A percentile compares a stretch with the other conserved stretches of the same genome.
phyloP scores from a whole-genome alignment of 768 basidiomycete genomes.

The Candolleomyces eurysporus region DNA sequence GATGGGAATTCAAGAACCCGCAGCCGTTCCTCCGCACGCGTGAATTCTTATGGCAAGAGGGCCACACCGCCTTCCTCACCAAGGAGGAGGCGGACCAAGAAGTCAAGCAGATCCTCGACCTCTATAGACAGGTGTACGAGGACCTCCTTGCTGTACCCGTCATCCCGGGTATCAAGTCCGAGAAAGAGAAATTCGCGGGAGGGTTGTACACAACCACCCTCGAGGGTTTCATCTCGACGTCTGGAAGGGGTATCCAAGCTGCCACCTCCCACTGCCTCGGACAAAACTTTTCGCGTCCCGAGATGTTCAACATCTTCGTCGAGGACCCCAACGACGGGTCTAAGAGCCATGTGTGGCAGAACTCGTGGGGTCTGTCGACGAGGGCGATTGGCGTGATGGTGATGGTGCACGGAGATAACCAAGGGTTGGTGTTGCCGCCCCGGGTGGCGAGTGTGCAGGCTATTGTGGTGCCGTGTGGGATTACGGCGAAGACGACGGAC shows the following conservation, averaged over 20 bases:
- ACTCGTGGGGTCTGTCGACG: constrained; percentile 98
- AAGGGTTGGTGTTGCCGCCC: constrained; percentile 96
- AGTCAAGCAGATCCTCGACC: constrained; percentile 90
- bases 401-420: constrained; percentile 98
- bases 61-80: constrained; percentile 92
- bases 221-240: constrained; percentile 96
- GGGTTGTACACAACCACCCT: constrained; percentile 97
- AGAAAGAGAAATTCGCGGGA: constrained; percentile 99
- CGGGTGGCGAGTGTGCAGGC: constrained; percentile 92
- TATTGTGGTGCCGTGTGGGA: constrained; percentile 89
- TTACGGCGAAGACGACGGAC: constrained; percentile 80
- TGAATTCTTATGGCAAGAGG: constrained; percentile 99
- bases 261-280: constrained; percentile 98
- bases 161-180: constrained; percentile 94
- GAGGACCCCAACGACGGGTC: constrained; percentile 79
- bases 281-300: constrained; percentile 93
- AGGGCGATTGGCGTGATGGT: constrained; percentile 98
- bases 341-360: constrained; percentile 93
- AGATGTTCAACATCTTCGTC: constrained; percentile 98
- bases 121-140: constrained; percentile 94
- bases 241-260: constrained; percentile 96
- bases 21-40: constrained; percentile 99
- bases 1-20: constrained; percentile 99
- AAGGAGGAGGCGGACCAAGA: constrained; percentile 89
- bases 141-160: constrained; percentile 97